A percentile compares a stretch with the other conserved stretches of the same genome.
Conservation (phyloP, 2,329 filamentous ascomycete species). For the Capronia epimyces region DNA sequence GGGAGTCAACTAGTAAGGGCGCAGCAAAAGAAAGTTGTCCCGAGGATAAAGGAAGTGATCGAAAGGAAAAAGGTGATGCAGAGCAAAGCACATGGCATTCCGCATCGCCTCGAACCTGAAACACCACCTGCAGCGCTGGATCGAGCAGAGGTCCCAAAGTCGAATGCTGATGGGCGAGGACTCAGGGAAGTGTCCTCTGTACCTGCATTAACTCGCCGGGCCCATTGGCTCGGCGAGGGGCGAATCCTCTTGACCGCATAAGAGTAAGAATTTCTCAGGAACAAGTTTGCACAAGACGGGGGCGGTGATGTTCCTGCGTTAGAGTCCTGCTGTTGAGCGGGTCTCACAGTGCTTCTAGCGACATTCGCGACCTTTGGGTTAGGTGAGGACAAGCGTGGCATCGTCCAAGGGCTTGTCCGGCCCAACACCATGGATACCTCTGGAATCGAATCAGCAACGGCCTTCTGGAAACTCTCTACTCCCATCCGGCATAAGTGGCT, state of each 20-base stretch:
- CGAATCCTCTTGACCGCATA: background rate
- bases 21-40: background rate
- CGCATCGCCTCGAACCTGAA: constrained; percentile 27
- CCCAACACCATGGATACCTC: constrained; percentile 8
- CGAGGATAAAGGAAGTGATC: background rate
- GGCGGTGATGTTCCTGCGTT: constrained; percentile 19
- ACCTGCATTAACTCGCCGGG: constrained; percentile 21
- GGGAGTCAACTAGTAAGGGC: background rate
- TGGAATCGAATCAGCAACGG: constrained; percentile 22
- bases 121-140: constrained; percentile 24
- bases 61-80: constrained; percentile 9
- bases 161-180: constrained; percentile 11
- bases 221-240: constrained; percentile 7
- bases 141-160: constrained; percentile 8
- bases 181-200: constrained; percentile 12
- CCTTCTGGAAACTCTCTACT: constrained; percentile 22
- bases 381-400: constrained; percentile 8
- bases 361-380: constrained; percentile 12
- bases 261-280: background rate
- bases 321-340: constrained; percentile 15
- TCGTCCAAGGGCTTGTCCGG: constrained; percentile 12
- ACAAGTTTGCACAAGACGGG: background rate
- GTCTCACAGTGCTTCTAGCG: constrained; percentile 16
- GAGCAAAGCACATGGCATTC: constrained; percentile 17
- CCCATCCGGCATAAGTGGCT: constrained; percentile 8